phyloP scores from a whole-genome alignment of 768 basidiomycete species.

The Udeniomyces megalosporus region DNA sequence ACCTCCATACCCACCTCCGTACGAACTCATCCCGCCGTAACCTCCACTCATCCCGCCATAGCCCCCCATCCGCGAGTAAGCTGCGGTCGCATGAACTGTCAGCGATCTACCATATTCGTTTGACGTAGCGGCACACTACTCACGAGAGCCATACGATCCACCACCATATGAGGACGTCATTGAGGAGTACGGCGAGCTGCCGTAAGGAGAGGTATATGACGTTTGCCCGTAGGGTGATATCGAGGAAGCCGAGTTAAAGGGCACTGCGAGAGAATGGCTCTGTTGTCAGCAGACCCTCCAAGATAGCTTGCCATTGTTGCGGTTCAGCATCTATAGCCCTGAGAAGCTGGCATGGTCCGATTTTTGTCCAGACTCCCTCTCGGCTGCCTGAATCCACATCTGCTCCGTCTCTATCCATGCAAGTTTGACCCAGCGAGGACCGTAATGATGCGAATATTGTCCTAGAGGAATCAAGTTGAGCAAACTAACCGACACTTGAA shows the following conservation, averaged over 20 bases:
- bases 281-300: no score
- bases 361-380: neutral
- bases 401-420: neutral
- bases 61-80: constrained; percentile 27
- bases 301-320: neutral
- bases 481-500: constrained; percentile 1
- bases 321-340: neutral
- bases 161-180: constrained; percentile 33
- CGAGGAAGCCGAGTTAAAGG: neutral
- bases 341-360: neutral
- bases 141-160: constrained; percentile 19
- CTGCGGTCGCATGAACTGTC: constrained; percentile 3
- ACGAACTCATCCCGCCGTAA: constrained; percentile 23
- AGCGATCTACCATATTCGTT: constrained; percentile 2
- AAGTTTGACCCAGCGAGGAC: neutral
- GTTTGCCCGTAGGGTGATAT: neutral
- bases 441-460: neutral
- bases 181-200: constrained; percentile 10
- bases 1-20: constrained; percentile 24
- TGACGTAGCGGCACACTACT: constrained; percentile 11
- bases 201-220: neutral
- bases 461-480: neutral
- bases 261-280: neutral
- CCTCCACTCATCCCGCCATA: constrained; percentile 21
- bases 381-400: neutral